Base-by-base conservation (phyloP, 306 rosid species). In the Sesbania bispinosa region DNA sequence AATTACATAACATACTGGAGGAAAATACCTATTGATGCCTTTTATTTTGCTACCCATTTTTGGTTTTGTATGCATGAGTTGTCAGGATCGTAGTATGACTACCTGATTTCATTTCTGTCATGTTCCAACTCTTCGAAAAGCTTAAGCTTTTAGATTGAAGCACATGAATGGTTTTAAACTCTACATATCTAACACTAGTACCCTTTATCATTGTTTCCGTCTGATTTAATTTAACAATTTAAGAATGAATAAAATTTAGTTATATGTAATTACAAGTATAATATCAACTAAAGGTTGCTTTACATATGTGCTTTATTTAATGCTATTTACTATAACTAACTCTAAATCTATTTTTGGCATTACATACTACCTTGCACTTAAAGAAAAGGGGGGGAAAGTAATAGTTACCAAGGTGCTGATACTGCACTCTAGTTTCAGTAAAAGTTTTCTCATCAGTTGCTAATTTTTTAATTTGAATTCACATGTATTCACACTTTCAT, bases 401-500 rank as follows among this genome's bases (percentile, higher is more conserved):
- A 19, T 50, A n/a, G n/a, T 43, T 70, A 42, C 29, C 32, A 16
- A 3, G 18, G 48, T 53, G 62, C 69, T 45, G 66, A 51, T 26
- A n/a, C 39, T 69, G 69, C 66, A 43, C 33, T 39, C 3, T 24
- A 43, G 46, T 35, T 52, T 53, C 18, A 5, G 19, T n/a, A n/a
- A n/a, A n/a, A n/a, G n/a, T n/a, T n/a, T n/a, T 50, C 20, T 63
- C 19, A 8, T 10, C 14, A 69, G 13, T 52, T 48, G 7, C 72
- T 13, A 16, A 47, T 24, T 60, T 69, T 43, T 60, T 2, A 23
- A 50, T n/a, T n/a, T 48, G 50, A 59, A 41, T 26, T 46, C n/a
- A 26, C 21, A 11, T 33, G 69, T 73, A 78, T 70, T 42, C 42
- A 2, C n/a, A 62, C 8, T 41, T 58, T 19, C 27, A 39, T 74